Evolutionary conservation across 208 protist genomes (phyloP).

Genomic region (Acanthamoeba triangularis): DNA sequence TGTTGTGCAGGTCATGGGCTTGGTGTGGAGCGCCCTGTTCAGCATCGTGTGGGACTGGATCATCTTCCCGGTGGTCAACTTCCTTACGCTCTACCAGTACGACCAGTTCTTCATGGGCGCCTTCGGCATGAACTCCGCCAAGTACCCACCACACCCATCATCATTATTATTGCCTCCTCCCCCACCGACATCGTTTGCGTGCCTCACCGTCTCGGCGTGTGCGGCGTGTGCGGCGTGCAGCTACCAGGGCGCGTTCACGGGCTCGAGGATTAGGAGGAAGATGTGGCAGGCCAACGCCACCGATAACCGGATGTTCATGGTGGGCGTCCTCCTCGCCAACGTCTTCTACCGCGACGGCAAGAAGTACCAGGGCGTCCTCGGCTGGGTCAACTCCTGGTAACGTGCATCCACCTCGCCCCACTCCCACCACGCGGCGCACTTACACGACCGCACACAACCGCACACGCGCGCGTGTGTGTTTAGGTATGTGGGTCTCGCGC

Average conservation of each 20-base stretch:
- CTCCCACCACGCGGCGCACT: neutral
- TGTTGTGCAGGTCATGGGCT: neutral
- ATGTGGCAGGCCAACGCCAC: neutral
- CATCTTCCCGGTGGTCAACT: conserved; percentile 68
- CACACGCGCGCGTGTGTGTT: neutral
- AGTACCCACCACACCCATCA: neutral
- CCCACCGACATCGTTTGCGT: no score
- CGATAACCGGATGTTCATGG: conserved; percentile 56
- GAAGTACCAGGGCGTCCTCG: conserved; percentile 64
- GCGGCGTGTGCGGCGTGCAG: neutral
- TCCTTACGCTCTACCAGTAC: conserved; percentile 30
- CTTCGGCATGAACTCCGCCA: neutral
- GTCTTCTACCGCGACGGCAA: conserved; percentile 59
- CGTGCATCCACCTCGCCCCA: neutral
- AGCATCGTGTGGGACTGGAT: conserved; percentile 59
- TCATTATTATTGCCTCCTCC: no score
- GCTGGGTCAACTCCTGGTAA: conserved; percentile 70
- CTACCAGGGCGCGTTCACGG: neutral
- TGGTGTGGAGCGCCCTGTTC: conserved; percentile 35
- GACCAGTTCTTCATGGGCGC: conserved; percentile 59
- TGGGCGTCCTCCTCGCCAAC: conserved; percentile 45
- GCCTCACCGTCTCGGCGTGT: neutral
- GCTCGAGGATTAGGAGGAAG: neutral
- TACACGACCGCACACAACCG: neutral
- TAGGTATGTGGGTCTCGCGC: conserved; percentile 69